Evolutionary conservation across 768 basidiomycete genomes (phyloP).

Genomic region (Auricularia cornea): DNA sequence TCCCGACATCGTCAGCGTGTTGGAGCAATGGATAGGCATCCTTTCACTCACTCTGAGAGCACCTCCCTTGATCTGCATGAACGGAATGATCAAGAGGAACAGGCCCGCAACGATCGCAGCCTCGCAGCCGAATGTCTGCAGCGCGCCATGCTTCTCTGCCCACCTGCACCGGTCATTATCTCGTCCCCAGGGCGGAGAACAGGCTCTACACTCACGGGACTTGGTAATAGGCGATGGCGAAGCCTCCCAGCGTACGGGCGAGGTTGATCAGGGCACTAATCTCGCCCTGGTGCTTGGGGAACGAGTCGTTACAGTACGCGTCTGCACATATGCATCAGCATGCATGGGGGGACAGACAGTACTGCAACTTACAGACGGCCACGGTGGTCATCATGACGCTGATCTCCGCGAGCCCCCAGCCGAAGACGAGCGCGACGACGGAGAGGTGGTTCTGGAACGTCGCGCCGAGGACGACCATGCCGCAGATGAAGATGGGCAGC

Average conservation of each 20-base stretch:
- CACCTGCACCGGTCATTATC: constrained; percentile 20
- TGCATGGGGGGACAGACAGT: no score
- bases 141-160: constrained; percentile 50
- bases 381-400: constrained; percentile 54
- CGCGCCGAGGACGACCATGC: constrained; percentile 51
- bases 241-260: constrained; percentile 47
- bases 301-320: constrained; percentile 43
- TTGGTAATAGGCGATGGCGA: constrained; percentile 59
- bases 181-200: background rate
- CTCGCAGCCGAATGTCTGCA: constrained; percentile 56
- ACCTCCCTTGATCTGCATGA: constrained; percentile 42
- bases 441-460: constrained; percentile 44
- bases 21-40: background rate
- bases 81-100: constrained; percentile 44
- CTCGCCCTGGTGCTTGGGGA: constrained; percentile 48
- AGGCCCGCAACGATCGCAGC: constrained; percentile 47
- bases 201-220: constrained; percentile 25
- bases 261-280: constrained; percentile 55
- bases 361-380: constrained; percentile 37
- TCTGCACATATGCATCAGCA: no score
- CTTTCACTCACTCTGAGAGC: constrained; percentile 33
- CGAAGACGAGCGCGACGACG: constrained; percentile 49
- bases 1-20: background rate
- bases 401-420: constrained; percentile 57
- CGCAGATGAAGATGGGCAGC: constrained; percentile 50